Conservation (phyloP, 345 rosid genomes). For the Punica granatum region DNA sequence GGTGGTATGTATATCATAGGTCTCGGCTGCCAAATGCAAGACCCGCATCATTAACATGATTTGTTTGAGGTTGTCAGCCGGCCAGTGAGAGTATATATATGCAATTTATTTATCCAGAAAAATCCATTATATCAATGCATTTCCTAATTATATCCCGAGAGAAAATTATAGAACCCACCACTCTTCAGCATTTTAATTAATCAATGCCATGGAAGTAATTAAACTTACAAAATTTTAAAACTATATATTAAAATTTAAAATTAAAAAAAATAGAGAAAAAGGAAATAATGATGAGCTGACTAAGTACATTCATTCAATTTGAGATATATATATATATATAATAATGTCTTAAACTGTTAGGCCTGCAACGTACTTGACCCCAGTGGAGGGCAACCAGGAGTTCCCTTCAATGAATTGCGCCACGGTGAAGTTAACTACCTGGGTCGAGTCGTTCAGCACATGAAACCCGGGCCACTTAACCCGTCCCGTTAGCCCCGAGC, state of each 20-base stretch:
- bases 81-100: too few relatives aligned
- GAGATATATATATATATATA: too few relatives aligned
- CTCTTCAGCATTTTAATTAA: not conserved
- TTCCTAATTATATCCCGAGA: too few relatives aligned
- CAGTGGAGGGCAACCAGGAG: constrained; percentile 60
- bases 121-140: too few relatives aligned
- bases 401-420: constrained; percentile 60
- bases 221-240: too few relatives aligned
- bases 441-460: constrained; percentile 23
- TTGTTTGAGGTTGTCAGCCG: too few relatives aligned
- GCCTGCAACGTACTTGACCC: constrained; percentile 37
- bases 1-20: too few relatives aligned
- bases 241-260: too few relatives aligned
- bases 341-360: constrained; percentile 11
- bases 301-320: not conserved
- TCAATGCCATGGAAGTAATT: not conserved
- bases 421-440: constrained; percentile 62
- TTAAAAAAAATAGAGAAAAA: not conserved
- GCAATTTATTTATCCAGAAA: too few relatives aligned
- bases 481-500: constrained; percentile 34
- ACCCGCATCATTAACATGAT: too few relatives aligned
- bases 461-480: constrained; percentile 83
- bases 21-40: too few relatives aligned
- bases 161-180: not conserved
- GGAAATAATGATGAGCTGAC: not conserved